phyloP scores from a whole-genome alignment of 2,329 filamentous ascomycete genomes.

The Ceratocystis huliohia region DNA sequence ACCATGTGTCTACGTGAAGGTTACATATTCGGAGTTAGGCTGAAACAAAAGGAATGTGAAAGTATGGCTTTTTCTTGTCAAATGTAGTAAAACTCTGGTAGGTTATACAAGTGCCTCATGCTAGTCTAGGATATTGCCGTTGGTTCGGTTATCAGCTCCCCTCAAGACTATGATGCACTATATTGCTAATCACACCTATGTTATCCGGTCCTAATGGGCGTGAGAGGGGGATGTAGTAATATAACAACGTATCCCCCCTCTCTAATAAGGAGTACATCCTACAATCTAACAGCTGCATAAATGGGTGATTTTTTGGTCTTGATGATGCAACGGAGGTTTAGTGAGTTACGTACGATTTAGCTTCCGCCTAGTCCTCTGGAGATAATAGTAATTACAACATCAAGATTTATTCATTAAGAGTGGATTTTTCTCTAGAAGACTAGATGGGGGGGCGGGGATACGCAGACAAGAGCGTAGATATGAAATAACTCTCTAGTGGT shows the following conservation, averaged over 20 bases:
- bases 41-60: neutral
- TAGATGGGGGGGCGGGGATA: neutral
- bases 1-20: neutral
- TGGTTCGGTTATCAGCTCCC: neutral
- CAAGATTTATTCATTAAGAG: neutral
- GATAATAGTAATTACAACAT: neutral
- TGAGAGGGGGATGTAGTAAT: neutral
- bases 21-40: neutral
- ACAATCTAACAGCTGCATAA: neutral
- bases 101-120: neutral
- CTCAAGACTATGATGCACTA: neutral
- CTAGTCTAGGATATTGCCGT: neutral
- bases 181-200: neutral
- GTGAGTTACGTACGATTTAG: too few species aligned
- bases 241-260: too few species aligned
- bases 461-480: neutral
- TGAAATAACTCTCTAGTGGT: neutral
- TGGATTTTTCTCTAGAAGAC: too few species aligned
- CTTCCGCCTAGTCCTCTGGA: neutral
- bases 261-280: neutral
- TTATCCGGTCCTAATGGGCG: neutral
- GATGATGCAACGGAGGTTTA: neutral
- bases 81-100: neutral
- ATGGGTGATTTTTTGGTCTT: neutral
- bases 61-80: neutral